Conservation (phyloP, 2,329 filamentous ascomycete species). For the Grosmannia huntii region DNA sequence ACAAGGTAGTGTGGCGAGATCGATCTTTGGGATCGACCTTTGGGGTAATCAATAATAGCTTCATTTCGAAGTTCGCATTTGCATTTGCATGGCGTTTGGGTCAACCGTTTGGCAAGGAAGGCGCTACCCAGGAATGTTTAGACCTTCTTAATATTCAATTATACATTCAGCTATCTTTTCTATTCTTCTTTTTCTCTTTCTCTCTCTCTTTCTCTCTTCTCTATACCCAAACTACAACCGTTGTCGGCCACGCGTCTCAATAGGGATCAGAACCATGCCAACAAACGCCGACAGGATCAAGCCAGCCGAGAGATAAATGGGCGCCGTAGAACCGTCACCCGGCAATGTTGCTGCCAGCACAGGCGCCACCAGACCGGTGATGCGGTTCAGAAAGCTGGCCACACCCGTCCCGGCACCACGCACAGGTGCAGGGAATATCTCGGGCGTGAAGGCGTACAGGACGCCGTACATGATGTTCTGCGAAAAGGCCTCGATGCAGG, state of each 20-base stretch:
- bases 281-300: slow-evolving; percentile 47
- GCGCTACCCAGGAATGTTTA: too few relatives aligned
- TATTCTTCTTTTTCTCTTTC: too few relatives aligned
- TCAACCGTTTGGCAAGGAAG: too few relatives aligned
- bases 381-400: slow-evolving; percentile 56
- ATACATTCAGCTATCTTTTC: too few relatives aligned
- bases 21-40: background rate
- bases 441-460: slow-evolving; percentile 64
- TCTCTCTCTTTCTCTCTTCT: too few relatives aligned
- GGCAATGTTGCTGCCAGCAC: slow-evolving; percentile 51
- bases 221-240: slow-evolving; percentile 29
- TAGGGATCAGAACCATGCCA: slow-evolving; percentile 46
- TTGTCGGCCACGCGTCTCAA: slow-evolving; percentile 49
- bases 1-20: slow-evolving; percentile 21
- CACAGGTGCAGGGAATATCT: slow-evolving; percentile 61
- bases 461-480: slow-evolving; percentile 71
- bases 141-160: too few relatives aligned
- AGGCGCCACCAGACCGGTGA: slow-evolving; percentile 55
- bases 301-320: slow-evolving; percentile 43
- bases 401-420: slow-evolving; percentile 62
- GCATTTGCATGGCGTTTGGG: background rate
- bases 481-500: slow-evolving; percentile 55
- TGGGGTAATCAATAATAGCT: background rate
- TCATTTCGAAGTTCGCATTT: background rate
- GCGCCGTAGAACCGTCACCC: slow-evolving; percentile 42